Percentiles rank a stretch among this genome's conserved stretches.
Evolutionary conservation across 1,139 yeast genomes (phyloP).

Genomic region (Debaryomyces psychrophilus): DNA sequence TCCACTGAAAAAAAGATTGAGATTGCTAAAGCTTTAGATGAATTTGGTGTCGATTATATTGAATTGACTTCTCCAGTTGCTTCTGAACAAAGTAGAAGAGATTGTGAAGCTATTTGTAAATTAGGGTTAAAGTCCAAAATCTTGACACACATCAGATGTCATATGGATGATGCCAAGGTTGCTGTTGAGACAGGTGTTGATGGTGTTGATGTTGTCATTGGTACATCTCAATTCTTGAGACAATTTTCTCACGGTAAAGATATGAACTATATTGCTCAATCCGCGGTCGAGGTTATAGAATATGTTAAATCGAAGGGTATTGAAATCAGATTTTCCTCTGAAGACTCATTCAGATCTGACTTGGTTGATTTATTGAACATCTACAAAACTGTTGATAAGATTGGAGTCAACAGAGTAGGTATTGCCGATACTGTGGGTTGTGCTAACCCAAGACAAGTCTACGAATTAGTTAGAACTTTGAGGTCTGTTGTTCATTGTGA

Average conservation of each 20-base stretch:
- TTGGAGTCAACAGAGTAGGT: conserved; percentile 63
- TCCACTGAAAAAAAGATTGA: conserved; percentile 56
- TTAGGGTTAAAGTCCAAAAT: conserved; percentile 57
- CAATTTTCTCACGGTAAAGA: conserved; percentile 59
- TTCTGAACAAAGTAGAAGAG: conserved; percentile 56
- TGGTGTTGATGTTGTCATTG: conserved; percentile 63
- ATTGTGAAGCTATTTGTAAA: conserved; percentile 62
- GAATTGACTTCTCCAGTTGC: conserved; percentile 64
- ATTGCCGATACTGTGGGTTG: conserved; percentile 67
- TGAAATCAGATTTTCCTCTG: conserved; percentile 59
- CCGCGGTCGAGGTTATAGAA: conserved; percentile 59
- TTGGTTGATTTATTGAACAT: conserved; percentile 60
- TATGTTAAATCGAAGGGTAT: conserved; percentile 61
- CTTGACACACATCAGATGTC: conserved; percentile 61
- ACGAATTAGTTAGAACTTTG: conserved; percentile 60
- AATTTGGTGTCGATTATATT: conserved; percentile 62
- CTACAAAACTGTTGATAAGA: conserved; percentile 59
- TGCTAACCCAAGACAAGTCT: conserved; percentile 64
- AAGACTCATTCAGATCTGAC: conserved; percentile 61
- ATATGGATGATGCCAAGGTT: conserved; percentile 60
- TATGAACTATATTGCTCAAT: conserved; percentile 54
- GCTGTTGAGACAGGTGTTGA: conserved; percentile 65
- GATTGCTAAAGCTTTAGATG: conserved; percentile 61
- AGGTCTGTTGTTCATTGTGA: conserved; percentile 59
- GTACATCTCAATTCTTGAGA: conserved; percentile 58